Evolutionary conservation across 208 protist species (phyloP).

Genomic region (Trichomonas vaginalis): DNA sequence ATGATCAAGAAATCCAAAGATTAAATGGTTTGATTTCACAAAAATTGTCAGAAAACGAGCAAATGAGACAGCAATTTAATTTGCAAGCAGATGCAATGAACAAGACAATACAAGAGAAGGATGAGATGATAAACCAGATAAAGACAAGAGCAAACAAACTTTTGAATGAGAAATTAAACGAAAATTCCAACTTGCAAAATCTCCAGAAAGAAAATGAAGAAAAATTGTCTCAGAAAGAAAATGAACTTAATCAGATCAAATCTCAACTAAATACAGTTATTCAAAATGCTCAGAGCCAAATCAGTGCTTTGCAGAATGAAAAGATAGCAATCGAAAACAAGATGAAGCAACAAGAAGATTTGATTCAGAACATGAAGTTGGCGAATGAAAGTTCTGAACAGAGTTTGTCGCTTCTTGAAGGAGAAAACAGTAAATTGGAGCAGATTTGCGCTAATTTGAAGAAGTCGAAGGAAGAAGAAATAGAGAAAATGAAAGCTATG

Average conservation of each 20-base stretch:
- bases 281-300: too few relatives aligned
- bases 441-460: neutral
- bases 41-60: too few relatives aligned
- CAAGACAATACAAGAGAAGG: too few relatives aligned
- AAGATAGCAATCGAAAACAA: neutral
- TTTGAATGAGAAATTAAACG: neutral
- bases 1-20: too few relatives aligned
- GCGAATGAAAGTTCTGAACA: neutral
- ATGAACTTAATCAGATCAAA: neutral
- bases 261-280: neutral
- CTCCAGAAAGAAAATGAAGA: too few relatives aligned
- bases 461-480: neutral
- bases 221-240: too few relatives aligned
- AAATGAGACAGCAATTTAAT: too few relatives aligned
- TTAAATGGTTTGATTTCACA: too few relatives aligned
- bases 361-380: neutral
- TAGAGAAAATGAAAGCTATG: neutral
- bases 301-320: too few relatives aligned
- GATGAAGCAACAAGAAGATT: neutral
- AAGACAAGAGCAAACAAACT: neutral
- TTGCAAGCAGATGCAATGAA: too few relatives aligned
- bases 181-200: too few relatives aligned
- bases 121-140: neutral
- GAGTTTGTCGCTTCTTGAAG: neutral
- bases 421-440: neutral